phyloP scores from a whole-genome alignment of 192 early-diverging fungal species.

The Cetraspora pellucida region DNA sequence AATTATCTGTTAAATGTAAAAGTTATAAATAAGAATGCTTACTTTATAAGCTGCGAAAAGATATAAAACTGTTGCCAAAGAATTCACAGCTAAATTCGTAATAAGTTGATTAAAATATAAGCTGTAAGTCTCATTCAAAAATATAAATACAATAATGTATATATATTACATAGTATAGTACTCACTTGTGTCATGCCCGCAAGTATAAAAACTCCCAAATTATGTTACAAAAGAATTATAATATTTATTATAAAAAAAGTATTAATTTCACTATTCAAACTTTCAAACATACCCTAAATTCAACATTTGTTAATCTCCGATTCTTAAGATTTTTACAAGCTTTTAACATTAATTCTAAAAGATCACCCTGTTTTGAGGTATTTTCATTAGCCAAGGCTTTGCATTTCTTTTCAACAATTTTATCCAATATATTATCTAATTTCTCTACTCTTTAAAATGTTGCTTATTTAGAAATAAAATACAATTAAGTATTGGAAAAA shows the following conservation, averaged over 20 bases:
- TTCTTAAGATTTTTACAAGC: not conserved
- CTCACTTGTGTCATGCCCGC: slow-evolving; percentile 9
- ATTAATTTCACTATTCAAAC: too few species aligned
- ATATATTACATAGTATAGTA: not conserved
- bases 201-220: not conserved
- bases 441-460: not conserved
- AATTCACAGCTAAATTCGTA: not conserved
- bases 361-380: not conserved
- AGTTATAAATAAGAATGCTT: not conserved
- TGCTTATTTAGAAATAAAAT: not conserved
- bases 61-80: not conserved
- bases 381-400: not conserved
- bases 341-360: not conserved
- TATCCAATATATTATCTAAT: not conserved
- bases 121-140: not conserved
- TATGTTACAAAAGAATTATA: not conserved
- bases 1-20: not conserved
- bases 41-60: not conserved
- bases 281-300: not conserved
- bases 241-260: not conserved
- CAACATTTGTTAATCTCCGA: not conserved
- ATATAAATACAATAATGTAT: not conserved
- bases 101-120: not conserved
- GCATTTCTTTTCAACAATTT: not conserved
- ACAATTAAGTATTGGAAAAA: not conserved